These are phyloP conservation scores for Fragosphaeria purpurea DNA, from an alignment of 2,329 filamentous ascomycete genomes.

Conservation along the genomic window DNA sequence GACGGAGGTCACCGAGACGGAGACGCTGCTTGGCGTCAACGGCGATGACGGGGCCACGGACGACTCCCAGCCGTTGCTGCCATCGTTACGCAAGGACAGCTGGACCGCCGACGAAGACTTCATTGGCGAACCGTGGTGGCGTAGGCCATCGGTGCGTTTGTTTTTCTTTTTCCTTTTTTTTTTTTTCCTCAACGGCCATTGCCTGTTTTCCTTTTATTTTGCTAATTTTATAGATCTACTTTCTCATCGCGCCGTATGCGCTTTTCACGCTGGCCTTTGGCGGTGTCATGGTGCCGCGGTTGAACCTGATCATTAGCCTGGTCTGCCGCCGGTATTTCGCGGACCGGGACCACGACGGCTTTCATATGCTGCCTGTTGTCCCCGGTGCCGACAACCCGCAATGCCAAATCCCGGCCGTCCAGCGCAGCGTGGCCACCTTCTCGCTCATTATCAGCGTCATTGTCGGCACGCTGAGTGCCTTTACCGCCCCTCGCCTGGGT, in stretches of 20 bases:
- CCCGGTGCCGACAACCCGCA: constrained; percentile 64
- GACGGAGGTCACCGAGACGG: constrained; percentile 1
- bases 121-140: constrained; percentile 50
- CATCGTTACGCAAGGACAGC: constrained; percentile 12
- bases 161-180: constrained; percentile 38
- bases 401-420: constrained; percentile 66
- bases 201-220: not conserved
- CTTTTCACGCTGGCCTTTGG: constrained; percentile 81
- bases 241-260: constrained; percentile 71
- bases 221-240: constrained; percentile 34
- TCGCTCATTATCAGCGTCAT: constrained; percentile 65
- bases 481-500: constrained; percentile 75
- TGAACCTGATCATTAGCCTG: constrained; percentile 76
- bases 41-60: not conserved
- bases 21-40: constrained; percentile 4
- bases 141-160: constrained; percentile 47
- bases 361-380: constrained; percentile 52
- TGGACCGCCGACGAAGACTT: constrained; percentile 51
- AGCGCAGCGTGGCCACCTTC: constrained; percentile 67
- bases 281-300: constrained; percentile 71
- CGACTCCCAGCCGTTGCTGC: not conserved
- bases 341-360: constrained; percentile 50
- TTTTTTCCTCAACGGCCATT: not conserved
- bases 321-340: constrained; percentile 77
- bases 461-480: constrained; percentile 65